Evolutionary conservation across 495 filamentous ascomycete species (phyloP).

Genomic region (Aspergillus coremiiformis): DNA sequence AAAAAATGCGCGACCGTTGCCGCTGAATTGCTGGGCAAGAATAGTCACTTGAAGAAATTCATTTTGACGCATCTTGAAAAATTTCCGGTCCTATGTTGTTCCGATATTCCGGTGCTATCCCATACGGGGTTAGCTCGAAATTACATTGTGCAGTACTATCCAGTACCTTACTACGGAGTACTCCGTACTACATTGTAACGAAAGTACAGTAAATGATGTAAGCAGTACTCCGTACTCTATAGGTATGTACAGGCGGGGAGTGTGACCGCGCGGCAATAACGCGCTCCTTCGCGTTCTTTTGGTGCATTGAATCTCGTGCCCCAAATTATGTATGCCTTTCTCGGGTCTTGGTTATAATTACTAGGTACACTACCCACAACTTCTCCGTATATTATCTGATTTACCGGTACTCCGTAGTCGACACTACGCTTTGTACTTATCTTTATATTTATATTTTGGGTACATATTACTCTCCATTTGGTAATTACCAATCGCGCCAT

Average conservation of each 20-base stretch:
- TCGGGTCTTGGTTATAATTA: no score
- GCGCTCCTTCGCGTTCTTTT: conserved; percentile 9
- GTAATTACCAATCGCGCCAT: conserved; percentile 11
- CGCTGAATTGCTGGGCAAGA: conserved; percentile 10
- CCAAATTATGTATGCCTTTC: not conserved
- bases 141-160: no score
- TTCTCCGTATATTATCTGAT: no score
- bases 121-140: not conserved
- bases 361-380: no score
- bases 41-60: conserved; percentile 18
- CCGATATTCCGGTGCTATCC: conserved; percentile 7
- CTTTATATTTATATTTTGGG: not conserved
- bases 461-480: not conserved
- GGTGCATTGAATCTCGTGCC: not conserved
- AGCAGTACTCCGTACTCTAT: no score
- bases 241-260: not conserved
- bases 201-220: conserved; percentile 6
- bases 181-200: not conserved
- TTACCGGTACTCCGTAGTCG: no score
- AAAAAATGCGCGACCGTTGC: conserved; percentile 12
- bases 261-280: conserved; percentile 8
- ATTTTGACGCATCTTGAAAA: conserved; percentile 35
- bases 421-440: no score
- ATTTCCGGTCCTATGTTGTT: conserved; percentile 34
- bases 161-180: no score